Conservation (phyloP, 202 grass and related monocot species). For the Dendrocalamus latiflorus region DNA sequence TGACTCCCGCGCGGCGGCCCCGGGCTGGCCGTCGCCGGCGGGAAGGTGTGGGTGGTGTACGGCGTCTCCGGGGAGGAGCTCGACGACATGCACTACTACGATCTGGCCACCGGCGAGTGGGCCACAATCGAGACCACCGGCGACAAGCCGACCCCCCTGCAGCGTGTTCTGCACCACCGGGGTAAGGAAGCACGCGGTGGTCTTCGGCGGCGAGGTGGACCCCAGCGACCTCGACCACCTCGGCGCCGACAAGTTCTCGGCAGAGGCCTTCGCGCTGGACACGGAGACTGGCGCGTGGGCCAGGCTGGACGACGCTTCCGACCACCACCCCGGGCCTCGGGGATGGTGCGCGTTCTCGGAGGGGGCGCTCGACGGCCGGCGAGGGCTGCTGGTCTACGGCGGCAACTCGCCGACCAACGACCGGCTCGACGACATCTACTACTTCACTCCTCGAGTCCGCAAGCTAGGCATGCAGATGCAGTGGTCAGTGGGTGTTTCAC, state of each 20-base stretch:
- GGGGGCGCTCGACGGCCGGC: slow-evolving; percentile 41
- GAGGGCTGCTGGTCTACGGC: slow-evolving; percentile 69
- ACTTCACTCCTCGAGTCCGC: too few species aligned
- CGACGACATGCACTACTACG: too few species aligned
- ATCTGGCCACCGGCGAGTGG: slow-evolving; percentile 43
- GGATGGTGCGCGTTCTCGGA: slow-evolving; percentile 79
- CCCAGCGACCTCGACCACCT: slow-evolving; percentile 76
- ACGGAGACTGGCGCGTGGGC: slow-evolving; percentile 57
- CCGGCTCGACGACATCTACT: too few species aligned
- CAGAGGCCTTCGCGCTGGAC: slow-evolving; percentile 56
- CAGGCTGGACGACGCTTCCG: slow-evolving; percentile 36
- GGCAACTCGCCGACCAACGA: slow-evolving; percentile 90
- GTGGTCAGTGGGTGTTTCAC: too few species aligned
- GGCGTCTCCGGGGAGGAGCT: too few species aligned
- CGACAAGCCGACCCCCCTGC: slow-evolving; percentile 52
- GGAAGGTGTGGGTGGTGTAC: slow-evolving; percentile 82
- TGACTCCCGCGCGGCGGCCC: slow-evolving; percentile 60
- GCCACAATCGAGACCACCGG: slow-evolving; percentile 37
- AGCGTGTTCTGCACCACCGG: slow-evolving; percentile 62
- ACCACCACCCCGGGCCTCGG: slow-evolving; percentile 52
- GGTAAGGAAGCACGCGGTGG: slow-evolving; percentile 39
- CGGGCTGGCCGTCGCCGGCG: slow-evolving; percentile 33
- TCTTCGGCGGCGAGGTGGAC: slow-evolving; percentile 74
- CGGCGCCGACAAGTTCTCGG: slow-evolving; percentile 70
- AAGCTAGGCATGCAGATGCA: too few species aligned